Evolutionary conservation across 2,329 filamentous ascomycete species (phyloP), one percentile per base, ranked within the genome.

Genomic region (Cladosporium cucumerinum): DNA sequence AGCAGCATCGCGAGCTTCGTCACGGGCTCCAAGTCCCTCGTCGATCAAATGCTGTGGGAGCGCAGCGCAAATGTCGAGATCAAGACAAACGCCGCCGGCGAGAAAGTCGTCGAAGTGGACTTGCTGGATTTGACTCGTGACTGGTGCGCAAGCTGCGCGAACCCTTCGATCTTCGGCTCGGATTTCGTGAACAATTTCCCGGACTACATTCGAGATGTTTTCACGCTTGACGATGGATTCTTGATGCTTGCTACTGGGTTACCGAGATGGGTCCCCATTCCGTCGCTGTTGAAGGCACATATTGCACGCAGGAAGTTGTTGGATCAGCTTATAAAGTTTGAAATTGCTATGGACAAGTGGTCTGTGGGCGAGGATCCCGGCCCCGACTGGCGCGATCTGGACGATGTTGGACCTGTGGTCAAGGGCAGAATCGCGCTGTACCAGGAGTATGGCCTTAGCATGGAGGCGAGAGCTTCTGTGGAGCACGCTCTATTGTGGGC

Each of bases 1-100:
- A 72, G 75, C 7, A 78, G 81, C 21, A 78, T 85, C 12, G 82
- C 84, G 5, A 83, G 85, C 61, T 73, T 90, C 36, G 81, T 89
- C 46, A 86, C 85, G 0, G 88, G 87, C 69, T 82, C 81, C 43
- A 78, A 81, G 8, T 87, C 85, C 21, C 77, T 82, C 2, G 85
- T 89, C 26, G 87, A 90, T 70, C 85, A 88, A 66, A 81, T 82
- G 69, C 78, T 79, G 2, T 89, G 87, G 87, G 87, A 90, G 72
- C 82, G 85, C 36, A 76, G 74, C n/a, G 81, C 78, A 21, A 74
- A 79, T 11, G 77, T 84, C 1, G 66, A 70, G n/a, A 30, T 61
- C 26, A 64, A 65, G 26, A 58, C 78, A 4, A 81, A 82, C 18
- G 71, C 76, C 1, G 73, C 75, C n/a, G 77, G 73, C 6, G 76